phyloP scores from a whole-genome alignment of 495 filamentous ascomycete genomes.

The Letharia lupina region DNA sequence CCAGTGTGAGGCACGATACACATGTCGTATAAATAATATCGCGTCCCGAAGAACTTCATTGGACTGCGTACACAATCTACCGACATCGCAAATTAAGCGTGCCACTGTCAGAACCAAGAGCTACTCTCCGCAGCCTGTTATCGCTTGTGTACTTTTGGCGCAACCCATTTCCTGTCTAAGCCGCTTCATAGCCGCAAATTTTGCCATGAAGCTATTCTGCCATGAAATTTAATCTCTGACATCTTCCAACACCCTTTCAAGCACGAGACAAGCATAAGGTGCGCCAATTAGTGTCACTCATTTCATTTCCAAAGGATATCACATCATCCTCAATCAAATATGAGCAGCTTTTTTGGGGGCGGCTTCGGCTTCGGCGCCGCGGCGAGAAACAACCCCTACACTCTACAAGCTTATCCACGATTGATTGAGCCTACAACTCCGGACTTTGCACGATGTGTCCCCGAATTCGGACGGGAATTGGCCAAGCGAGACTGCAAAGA shows the following conservation, averaged over 20 bases:
- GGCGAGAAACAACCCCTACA: background rate
- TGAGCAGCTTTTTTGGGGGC: background rate
- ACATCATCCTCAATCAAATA: background rate
- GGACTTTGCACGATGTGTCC: background rate
- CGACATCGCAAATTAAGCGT: background rate
- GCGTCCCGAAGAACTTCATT: background rate
- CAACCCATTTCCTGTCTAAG: background rate
- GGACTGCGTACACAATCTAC: background rate
- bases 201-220: background rate
- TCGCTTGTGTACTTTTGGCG: background rate
- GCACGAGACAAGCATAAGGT: background rate
- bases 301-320: background rate
- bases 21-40: background rate
- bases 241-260: background rate
- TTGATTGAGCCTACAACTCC: background rate
- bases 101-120: background rate
- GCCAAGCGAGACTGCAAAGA: slow-evolving; percentile 2
- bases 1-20: background rate
- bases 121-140: background rate
- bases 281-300: background rate
- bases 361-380: background rate
- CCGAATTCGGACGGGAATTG: background rate
- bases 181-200: background rate
- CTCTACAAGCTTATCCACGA: background rate
- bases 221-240: background rate